A percentile compares a stretch with the other conserved stretches of the same genome.
These are phyloP conservation scores for Fraxinus xanthoxyloides DNA, from an alignment of 305 asterid species.

Conservation along the genomic window DNA sequence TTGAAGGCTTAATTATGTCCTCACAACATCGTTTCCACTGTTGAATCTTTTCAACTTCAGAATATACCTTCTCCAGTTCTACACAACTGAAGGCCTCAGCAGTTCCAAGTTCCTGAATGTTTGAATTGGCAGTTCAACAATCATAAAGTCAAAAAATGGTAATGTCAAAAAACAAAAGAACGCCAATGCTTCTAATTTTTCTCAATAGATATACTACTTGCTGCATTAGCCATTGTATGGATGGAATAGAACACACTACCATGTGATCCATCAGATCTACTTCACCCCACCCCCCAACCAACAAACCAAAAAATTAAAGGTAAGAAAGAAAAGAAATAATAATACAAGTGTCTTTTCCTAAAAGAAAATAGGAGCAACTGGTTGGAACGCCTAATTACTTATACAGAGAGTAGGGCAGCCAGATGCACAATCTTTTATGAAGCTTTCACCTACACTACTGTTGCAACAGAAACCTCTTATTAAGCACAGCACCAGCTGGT, in stretches of 20 bases:
- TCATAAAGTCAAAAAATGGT: conserved; percentile 20
- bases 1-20: conserved; percentile 48
- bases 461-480: not conserved
- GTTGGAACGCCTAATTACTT: not conserved
- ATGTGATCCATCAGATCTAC: not conserved
- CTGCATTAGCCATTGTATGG: not conserved
- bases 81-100: conserved; percentile 63
- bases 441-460: not conserved
- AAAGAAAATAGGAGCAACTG: not conserved
- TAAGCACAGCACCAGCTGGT: not conserved
- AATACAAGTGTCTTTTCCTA: not conserved
- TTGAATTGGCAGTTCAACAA: conserved; percentile 24
- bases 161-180: conserved; percentile 18
- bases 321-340: not conserved
- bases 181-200: conserved; percentile 3
- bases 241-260: conserved; percentile 7
- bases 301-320: not conserved
- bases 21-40: conserved; percentile 62
- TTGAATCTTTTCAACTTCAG: conserved; percentile 58
- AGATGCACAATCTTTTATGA: not conserved
- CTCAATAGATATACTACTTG: conserved; percentile 6
- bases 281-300: not conserved
- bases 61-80: conserved; percentile 63
- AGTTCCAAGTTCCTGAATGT: conserved; percentile 69
- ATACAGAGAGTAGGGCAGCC: not conserved